phyloP scores from a whole-genome alignment of 352 stramenopile genomes.

The Globisporangium carolinianum region DNA sequence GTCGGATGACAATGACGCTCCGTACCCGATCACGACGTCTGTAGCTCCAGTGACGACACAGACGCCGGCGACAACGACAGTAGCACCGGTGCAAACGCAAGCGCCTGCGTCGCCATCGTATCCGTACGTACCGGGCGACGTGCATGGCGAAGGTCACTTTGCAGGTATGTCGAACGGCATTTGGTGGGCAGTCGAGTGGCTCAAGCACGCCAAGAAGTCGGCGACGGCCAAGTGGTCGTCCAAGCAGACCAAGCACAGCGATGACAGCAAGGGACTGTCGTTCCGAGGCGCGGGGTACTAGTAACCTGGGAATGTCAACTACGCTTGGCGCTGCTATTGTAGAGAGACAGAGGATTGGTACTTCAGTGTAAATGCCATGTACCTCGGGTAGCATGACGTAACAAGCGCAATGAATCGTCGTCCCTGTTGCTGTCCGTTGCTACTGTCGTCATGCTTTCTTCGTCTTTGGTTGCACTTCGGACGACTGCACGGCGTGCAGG shows the following conservation, averaged over 20 bases:
- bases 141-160: constrained; percentile 14
- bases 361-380: no score
- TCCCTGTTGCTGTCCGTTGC: no score
- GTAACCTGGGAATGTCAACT: no score
- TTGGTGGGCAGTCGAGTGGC: constrained; percentile 16
- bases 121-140: constrained; percentile 21
- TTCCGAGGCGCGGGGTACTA: constrained; percentile 4
- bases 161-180: constrained; percentile 8
- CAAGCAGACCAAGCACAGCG: constrained; percentile 1
- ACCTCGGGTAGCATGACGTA: no score
- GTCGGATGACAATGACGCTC: background rate
- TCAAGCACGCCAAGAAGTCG: constrained; percentile 4
- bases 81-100: background rate
- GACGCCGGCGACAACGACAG: background rate
- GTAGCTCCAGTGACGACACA: background rate
- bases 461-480: constrained; percentile 81
- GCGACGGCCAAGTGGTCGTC: background rate
- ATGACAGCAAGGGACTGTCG: constrained; percentile 5
- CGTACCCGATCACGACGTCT: background rate
- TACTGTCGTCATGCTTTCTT: constrained; percentile 18
- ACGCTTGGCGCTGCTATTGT: background rate
- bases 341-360: background rate
- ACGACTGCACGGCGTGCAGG: constrained; percentile 83
- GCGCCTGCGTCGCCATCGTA: background rate
- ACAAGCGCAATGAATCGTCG: no score